Evolutionary conservation across 2,329 filamentous ascomycete genomes (phyloP), one percentile per base, ranked within the genome.

Genomic region (Fusarium fujikuroi): DNA sequence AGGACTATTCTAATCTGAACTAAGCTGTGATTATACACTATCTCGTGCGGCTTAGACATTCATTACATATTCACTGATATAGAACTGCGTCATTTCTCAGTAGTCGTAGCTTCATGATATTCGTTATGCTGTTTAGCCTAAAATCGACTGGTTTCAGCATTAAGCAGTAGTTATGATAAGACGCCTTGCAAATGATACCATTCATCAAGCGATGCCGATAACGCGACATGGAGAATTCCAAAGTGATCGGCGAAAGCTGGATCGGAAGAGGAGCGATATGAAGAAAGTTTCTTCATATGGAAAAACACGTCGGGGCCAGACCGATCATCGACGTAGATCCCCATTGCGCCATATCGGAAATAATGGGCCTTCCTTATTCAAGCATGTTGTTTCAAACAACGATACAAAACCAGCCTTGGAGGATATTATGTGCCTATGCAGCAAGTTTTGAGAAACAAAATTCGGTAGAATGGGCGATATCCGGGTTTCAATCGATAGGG

Each of bases 401-500:
- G 10, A 30, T 30, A 9, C 7, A 63, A 66, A 56, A 53, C 58
- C 34, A 63, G 34, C 32, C 18, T 28, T 11, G 11, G 18, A 66
- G 43, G 28, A 28, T 49, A 42, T 63, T 42, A 18, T 36, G 15
- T 15, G 15, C 23, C 30, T 30, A 30, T 30, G 7, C 28, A 30
- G 28, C 28, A 30, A 30, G 28, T 2, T 30, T 30, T 30, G 30
- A 30, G 30, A 11, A 30, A 11, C 9, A 3, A 12, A 30, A 30
- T 10, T 30, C 30, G 30, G 30, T 30, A 21, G 3, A 4, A 61
- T 65, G 62, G 70, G 70, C 4, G 77, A 79, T 36, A 78, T 80
- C 62, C 63, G 65, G 23, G 77, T 82, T 59, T 72, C 80, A n/a
- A 81, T 82, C 37, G 80, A 91, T 83, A 88, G 92, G 62, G 92